Percentiles rank a stretch among this genome's conserved stretches.
These are phyloP conservation scores for Trichoderma polysporum DNA, from an alignment of 2,329 filamentous ascomycete genomes.

Conservation along the genomic window DNA sequence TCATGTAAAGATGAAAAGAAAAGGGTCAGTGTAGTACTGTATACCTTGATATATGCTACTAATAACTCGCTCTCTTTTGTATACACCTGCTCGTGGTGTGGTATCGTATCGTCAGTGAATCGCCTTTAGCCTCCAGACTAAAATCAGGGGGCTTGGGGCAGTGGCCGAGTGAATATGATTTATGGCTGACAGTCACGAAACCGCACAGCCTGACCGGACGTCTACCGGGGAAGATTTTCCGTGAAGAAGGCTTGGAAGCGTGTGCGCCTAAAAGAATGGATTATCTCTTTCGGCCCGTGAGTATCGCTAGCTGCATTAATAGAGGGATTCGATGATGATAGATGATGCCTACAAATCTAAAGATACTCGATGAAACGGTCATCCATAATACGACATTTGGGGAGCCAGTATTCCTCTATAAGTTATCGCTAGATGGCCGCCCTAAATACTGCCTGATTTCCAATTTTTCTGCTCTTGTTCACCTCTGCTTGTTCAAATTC, in stretches of 20 bases:
- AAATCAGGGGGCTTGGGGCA: neutral
- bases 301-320: too few relatives aligned
- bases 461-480: neutral
- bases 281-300: too few relatives aligned
- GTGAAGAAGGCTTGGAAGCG: neutral
- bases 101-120: constrained; percentile 16
- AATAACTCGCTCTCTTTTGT: too few relatives aligned
- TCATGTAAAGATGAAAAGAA: neutral
- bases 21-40: too few relatives aligned
- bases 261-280: neutral
- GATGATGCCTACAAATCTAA: too few relatives aligned
- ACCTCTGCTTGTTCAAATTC: neutral
- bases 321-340: too few relatives aligned
- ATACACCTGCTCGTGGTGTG: neutral
- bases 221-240: neutral
- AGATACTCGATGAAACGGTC: too few relatives aligned
- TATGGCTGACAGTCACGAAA: neutral
- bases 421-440: too few relatives aligned
- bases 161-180: neutral
- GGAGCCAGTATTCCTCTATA: too few relatives aligned
- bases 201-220: too few relatives aligned
- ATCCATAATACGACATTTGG: too few relatives aligned
- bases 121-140: neutral
- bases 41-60: too few relatives aligned
- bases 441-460: neutral